phyloP scores from a whole-genome alignment of 306 rosid species.

The Betula pendula region DNA sequence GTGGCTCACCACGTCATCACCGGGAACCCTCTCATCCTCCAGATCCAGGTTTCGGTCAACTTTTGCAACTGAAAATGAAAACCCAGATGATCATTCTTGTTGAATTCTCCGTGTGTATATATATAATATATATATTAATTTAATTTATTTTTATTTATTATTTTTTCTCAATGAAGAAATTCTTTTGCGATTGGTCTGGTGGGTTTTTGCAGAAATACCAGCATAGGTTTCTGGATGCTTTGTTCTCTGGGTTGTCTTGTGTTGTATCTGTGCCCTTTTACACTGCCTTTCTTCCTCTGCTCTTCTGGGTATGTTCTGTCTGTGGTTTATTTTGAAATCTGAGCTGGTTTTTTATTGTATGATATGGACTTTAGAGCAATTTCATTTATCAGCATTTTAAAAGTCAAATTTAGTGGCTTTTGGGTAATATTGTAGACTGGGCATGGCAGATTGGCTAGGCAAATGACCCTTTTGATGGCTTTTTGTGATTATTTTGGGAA shows the following conservation, averaged over 20 bases:
- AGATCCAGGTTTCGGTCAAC: slow-evolving; percentile 68
- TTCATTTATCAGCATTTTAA: neutral
- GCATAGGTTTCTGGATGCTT: slow-evolving; percentile 57
- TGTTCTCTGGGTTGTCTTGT: slow-evolving; percentile 78
- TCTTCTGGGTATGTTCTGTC: slow-evolving; percentile 71
- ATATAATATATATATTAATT: no score
- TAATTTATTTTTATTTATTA: no score
- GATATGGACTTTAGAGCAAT: neutral
- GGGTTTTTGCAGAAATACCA: slow-evolving; percentile 52
- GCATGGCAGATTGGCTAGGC: slow-evolving; percentile 94
- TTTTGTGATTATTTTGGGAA: slow-evolving; percentile 88
- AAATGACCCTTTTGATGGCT: slow-evolving; percentile 94
- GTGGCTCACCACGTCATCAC: slow-evolving; percentile 54
- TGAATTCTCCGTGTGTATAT: neutral
- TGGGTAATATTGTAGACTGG: slow-evolving; percentile 66
- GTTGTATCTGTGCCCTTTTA: slow-evolving; percentile 92
- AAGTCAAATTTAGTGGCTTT: slow-evolving; percentile 17
- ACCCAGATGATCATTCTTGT: slow-evolving; percentile 24
- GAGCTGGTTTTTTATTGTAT: neutral
- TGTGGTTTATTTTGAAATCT: neutral
- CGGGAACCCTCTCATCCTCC: slow-evolving; percentile 57
- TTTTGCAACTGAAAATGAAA: slow-evolving; percentile 4
- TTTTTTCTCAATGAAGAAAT: slow-evolving; percentile 4
- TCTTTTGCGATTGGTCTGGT: slow-evolving; percentile 11
- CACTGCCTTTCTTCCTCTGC: slow-evolving; percentile 91